These are phyloP conservation scores for Chaetomium olivaceum DNA, from an alignment of 2,329 filamentous ascomycete species.

Conservation along the genomic window DNA sequence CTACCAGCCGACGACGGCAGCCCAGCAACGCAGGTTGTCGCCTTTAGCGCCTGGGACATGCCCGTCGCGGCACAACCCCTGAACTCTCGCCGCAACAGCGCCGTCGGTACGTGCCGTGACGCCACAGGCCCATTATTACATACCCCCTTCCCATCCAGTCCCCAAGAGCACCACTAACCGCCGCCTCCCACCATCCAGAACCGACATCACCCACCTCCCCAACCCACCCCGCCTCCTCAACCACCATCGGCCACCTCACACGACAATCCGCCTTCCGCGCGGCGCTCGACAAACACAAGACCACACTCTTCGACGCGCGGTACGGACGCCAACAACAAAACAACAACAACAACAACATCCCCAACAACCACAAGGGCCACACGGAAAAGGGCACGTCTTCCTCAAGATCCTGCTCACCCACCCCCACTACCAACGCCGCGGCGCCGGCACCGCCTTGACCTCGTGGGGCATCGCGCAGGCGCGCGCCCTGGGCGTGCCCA, in stretches of 20 bases:
- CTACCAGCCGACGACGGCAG: slow-evolving; percentile 17
- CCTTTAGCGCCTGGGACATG: slow-evolving; percentile 32
- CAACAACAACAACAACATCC: background rate
- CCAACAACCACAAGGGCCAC: background rate
- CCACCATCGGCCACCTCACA: slow-evolving; percentile 27
- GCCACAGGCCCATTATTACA: background rate
- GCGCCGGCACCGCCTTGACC: slow-evolving; percentile 30
- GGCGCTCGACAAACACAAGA: slow-evolving; percentile 24
- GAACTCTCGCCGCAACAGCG: slow-evolving; percentile 2
- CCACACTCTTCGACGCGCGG: slow-evolving; percentile 27
- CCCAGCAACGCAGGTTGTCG: slow-evolving; percentile 25
- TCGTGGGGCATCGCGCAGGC: slow-evolving; percentile 31
- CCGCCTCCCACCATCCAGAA: slow-evolving; percentile 9
- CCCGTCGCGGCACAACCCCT: slow-evolving; percentile 4
- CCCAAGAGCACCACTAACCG: slow-evolving; percentile 1
- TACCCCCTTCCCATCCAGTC: background rate
- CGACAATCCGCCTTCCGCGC: slow-evolving; percentile 30
- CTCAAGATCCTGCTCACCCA: slow-evolving; percentile 33
- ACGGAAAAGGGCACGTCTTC: slow-evolving; percentile 28
- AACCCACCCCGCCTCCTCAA: slow-evolving; percentile 19
- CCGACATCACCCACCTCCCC: slow-evolving; percentile 22
- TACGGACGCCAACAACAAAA: background rate
- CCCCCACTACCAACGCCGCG: slow-evolving; percentile 29
- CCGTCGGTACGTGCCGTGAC: slow-evolving; percentile 11
- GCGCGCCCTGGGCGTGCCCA: slow-evolving; percentile 19